Conservation (phyloP, 768 basidiomycete genomes). For the Floccularia luteovirens region DNA sequence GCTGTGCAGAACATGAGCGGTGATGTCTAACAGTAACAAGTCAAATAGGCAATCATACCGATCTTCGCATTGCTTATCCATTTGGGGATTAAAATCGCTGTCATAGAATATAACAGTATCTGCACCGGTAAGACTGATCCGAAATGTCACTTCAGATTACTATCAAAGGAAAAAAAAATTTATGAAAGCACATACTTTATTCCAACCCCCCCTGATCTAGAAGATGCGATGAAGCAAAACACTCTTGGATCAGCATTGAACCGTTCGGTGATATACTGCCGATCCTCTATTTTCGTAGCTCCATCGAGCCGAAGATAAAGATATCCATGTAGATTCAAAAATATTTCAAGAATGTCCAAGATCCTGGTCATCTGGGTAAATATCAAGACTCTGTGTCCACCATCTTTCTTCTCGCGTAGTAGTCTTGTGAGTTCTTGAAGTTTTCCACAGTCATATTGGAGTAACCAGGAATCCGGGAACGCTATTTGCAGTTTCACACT, state of each 20-base stretch:
- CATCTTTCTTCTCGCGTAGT: constrained; percentile 77
- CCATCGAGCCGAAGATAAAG: constrained; percentile 93
- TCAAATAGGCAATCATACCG: constrained; percentile 34
- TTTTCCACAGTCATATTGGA: constrained; percentile 97
- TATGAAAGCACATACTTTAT: constrained; percentile 65
- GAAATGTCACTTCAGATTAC: constrained; percentile 11
- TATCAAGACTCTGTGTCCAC: constrained; percentile 85
- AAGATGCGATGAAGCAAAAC: constrained; percentile 86
- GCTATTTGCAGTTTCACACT: constrained; percentile 87
- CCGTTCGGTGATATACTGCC: constrained; percentile 85
- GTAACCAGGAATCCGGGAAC: constrained; percentile 81
- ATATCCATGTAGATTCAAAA: constrained; percentile 88
- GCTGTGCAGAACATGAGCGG: constrained; percentile 26
- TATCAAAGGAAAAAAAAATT: constrained; percentile 11
- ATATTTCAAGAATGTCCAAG: constrained; percentile 90
- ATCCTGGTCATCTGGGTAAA: constrained; percentile 98
- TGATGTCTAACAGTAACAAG: neutral
- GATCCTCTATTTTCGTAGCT: constrained; percentile 90
- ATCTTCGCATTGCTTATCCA: constrained; percentile 97
- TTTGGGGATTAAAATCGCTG: constrained; percentile 95
- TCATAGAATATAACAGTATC: constrained; percentile 98
- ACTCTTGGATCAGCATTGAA: constrained; percentile 73
- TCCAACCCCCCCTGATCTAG: constrained; percentile 79
- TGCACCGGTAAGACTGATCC: constrained; percentile 68
- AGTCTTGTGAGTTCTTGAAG: constrained; percentile 78